Conservation (phyloP, 345 rosid species). For the Anacardium occidentale region DNA sequence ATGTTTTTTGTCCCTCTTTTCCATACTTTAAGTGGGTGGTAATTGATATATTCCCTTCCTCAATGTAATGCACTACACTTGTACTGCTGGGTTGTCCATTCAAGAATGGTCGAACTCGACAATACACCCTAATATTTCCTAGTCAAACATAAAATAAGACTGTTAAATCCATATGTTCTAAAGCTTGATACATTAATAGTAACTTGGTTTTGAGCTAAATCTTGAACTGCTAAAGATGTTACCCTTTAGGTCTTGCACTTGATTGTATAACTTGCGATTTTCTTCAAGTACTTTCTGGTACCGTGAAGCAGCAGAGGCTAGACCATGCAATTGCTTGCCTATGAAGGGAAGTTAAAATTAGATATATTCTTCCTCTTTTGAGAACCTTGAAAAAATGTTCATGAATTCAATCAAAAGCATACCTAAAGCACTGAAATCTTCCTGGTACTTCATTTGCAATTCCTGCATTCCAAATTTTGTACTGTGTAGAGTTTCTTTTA, state of each 20-base stretch:
- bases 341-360: constrained; percentile 26
- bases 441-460: constrained; percentile 61
- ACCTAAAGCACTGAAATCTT: constrained; percentile 74
- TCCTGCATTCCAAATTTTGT: constrained; percentile 69
- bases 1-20: constrained; percentile 70
- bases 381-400: constrained; percentile 11
- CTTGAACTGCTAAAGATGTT: constrained; percentile 4
- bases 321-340: constrained; percentile 67
- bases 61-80: constrained; percentile 60
- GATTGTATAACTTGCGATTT: constrained; percentile 88
- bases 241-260: constrained; percentile 97
- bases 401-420: constrained; percentile 18
- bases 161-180: constrained; percentile 8
- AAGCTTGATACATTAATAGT: neutral
- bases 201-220: constrained; percentile 12
- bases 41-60: constrained; percentile 64
- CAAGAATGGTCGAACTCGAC: constrained; percentile 86
- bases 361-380: constrained; percentile 21
- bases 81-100: constrained; percentile 46
- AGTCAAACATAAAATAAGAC: constrained; percentile 20
- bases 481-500: constrained; percentile 53
- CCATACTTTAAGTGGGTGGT: constrained; percentile 60
- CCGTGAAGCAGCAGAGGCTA: constrained; percentile 76
- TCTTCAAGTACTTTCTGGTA: constrained; percentile 89
- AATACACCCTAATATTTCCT: constrained; percentile 95